Conservation (phyloP, 306 rosid species). For the Crataegus laevigata region DNA sequence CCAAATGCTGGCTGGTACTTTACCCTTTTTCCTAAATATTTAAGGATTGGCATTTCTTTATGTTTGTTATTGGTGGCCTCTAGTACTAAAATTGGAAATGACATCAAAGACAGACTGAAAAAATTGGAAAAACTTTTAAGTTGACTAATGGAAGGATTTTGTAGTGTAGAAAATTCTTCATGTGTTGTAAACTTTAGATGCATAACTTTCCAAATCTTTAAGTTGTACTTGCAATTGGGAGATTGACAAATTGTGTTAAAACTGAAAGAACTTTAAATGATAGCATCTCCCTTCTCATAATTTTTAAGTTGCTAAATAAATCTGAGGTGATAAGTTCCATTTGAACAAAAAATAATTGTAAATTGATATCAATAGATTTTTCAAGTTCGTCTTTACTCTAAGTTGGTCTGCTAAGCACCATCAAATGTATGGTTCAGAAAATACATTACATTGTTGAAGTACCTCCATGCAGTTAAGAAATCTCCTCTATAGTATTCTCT, state of each 20-base stretch:
- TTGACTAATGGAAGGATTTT: neutral
- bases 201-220: neutral
- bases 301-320: neutral
- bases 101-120: neutral
- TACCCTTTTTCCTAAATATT: neutral
- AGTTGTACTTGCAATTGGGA: neutral
- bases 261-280: neutral
- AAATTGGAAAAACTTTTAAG: neutral
- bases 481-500: neutral
- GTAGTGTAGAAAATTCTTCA: neutral
- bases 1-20: constrained; percentile 69
- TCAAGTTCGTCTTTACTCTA: neutral
- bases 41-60: neutral
- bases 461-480: neutral
- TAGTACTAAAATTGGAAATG: neutral
- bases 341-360: neutral
- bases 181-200: neutral
- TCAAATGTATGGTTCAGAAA: constrained; percentile 2
- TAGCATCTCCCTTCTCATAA: neutral
- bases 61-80: neutral
- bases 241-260: neutral
- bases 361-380: neutral
- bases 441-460: neutral
- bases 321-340: neutral
- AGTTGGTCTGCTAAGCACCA: neutral